phyloP scores from a whole-genome alignment of 2,329 filamentous ascomycete species.

The Stenocarpella maydis region DNA sequence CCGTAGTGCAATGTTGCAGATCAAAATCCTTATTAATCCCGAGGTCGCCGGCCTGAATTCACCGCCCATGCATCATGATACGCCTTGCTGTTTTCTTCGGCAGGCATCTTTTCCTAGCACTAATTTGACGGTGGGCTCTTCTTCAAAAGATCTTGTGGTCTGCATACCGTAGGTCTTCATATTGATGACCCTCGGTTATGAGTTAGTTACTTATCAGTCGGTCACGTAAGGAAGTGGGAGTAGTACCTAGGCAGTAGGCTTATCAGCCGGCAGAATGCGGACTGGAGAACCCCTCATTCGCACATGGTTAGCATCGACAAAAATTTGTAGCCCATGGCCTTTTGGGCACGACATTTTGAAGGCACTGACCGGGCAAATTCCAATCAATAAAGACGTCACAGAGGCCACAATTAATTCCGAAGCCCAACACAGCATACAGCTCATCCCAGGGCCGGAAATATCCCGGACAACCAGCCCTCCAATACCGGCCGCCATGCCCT shows the following conservation, averaged over 20 bases:
- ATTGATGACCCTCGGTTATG: neutral
- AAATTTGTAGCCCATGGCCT: neutral
- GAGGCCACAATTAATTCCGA: neutral
- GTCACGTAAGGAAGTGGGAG: neutral
- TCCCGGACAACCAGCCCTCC: neutral
- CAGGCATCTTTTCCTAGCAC: rapidly evolving
- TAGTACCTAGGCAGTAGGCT: no score
- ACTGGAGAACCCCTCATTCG: constrained; percentile 9
- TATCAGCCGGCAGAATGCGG: constrained; percentile 15
- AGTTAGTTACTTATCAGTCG: constrained; percentile 23
- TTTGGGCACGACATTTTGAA: neutral
- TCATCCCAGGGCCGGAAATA: neutral
- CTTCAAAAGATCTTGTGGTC: neutral
- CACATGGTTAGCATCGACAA: neutral
- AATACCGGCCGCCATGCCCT: constrained; percentile 31
- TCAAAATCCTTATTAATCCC: no score
- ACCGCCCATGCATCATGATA: no score
- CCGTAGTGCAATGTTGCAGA: no score
- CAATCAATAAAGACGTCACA: neutral
- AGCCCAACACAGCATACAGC: neutral
- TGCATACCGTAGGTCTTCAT: neutral
- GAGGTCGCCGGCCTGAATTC: neutral
- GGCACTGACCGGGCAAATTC: neutral
- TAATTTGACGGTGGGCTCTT: neutral
- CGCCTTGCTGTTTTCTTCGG: neutral